Conservation (phyloP, 176 grass and related monocot species). For the Carex parvula region DNA sequence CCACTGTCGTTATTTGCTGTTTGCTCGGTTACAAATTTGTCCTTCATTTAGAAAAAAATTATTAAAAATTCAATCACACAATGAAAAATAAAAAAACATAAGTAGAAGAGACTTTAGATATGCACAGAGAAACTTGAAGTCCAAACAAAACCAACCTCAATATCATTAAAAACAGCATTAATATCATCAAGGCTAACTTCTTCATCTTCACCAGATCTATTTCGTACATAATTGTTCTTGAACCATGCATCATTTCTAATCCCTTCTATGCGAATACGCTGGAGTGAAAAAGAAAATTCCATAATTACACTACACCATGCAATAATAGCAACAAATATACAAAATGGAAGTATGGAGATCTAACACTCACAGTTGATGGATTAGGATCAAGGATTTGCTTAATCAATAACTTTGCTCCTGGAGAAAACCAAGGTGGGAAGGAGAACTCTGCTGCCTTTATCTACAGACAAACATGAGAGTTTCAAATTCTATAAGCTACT, state of each 20-base stretch:
- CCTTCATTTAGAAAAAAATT: slow-evolving; percentile 47
- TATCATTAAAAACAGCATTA: slow-evolving; percentile 84
- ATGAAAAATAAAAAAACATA: not conserved
- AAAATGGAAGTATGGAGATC: not conserved
- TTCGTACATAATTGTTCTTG: slow-evolving; percentile 57
- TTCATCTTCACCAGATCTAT: slow-evolving; percentile 53
- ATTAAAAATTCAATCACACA: slow-evolving; percentile 22
- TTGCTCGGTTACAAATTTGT: slow-evolving; percentile 76
- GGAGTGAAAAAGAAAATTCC: slow-evolving; percentile 18
- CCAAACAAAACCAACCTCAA: slow-evolving; percentile 49
- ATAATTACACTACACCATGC: not conserved
- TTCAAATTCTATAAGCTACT: slow-evolving; percentile 9
- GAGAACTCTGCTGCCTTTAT: slow-evolving; percentile 80
- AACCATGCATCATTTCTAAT: slow-evolving; percentile 84
- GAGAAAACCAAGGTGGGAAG: slow-evolving; percentile 82
- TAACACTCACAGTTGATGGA: slow-evolving; percentile 74
- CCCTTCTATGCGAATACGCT: slow-evolving; percentile 71
- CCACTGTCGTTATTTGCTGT: slow-evolving; percentile 48
- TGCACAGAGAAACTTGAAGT: not conserved
- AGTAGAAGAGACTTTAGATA: slow-evolving; percentile 9
- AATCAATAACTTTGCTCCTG: slow-evolving; percentile 59
- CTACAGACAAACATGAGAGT: slow-evolving; percentile 38
- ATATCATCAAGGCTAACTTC: slow-evolving; percentile 85
- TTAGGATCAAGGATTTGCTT: slow-evolving; percentile 74
- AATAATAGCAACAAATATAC: slow-evolving; percentile 14